Evolutionary conservation across 176 grass and related monocot genomes (phyloP).

Genomic region (Avena insularis): DNA sequence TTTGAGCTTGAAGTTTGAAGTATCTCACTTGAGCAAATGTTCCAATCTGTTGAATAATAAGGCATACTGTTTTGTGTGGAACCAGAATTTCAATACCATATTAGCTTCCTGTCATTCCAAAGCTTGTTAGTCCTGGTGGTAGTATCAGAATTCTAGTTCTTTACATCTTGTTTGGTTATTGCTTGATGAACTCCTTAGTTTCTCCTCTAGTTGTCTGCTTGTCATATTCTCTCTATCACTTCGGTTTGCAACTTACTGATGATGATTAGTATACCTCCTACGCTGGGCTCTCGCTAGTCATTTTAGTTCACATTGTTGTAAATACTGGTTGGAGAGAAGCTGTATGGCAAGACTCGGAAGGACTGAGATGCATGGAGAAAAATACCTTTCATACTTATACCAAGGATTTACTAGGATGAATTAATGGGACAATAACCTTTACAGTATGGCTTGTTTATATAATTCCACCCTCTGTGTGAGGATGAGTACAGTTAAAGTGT

Average conservation of each 20-base stretch:
- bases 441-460: not conserved
- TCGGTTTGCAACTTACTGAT: not conserved
- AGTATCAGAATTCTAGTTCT: not conserved
- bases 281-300: no score
- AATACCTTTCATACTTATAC: not conserved
- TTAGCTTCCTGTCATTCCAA: slow-evolving; percentile 1
- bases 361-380: not conserved
- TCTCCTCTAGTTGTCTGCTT: not conserved
- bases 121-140: slow-evolving; percentile 12
- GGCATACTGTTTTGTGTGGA: not conserved
- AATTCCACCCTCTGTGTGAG: not conserved
- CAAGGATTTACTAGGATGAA: not conserved
- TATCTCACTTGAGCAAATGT: slow-evolving; percentile 16
- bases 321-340: not conserved
- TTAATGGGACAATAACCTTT: not conserved
- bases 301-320: not conserved
- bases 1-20: slow-evolving; percentile 5
- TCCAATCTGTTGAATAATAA: not conserved
- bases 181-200: slow-evolving; percentile 9
- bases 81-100: slow-evolving; percentile 3
- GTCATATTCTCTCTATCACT: not conserved
- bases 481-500: not conserved
- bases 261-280: no score
- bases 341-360: not conserved
- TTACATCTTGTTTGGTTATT: not conserved